A percentile compares a stretch with the other conserved stretches of the same genome.
These are phyloP conservation scores for Epichloe sibirici DNA, from an alignment of 2,329 filamentous ascomycete genomes.

Conservation along the genomic window DNA sequence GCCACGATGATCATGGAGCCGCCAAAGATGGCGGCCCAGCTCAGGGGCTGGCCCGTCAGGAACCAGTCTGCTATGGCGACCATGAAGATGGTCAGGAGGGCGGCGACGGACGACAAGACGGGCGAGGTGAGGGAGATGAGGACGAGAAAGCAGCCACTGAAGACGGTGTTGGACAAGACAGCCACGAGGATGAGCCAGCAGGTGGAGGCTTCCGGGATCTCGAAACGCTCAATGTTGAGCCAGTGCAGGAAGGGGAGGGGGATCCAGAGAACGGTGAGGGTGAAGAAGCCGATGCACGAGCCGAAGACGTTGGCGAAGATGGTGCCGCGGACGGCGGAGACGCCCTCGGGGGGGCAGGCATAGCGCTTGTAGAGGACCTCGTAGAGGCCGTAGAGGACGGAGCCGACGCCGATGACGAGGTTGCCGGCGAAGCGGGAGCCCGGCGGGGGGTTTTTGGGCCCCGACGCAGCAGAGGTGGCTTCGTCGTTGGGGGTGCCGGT, in stretches of 20 bases:
- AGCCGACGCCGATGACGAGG: constrained; percentile 80
- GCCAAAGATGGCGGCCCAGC: constrained; percentile 64
- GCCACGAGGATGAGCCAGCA: constrained; percentile 71
- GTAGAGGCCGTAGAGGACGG: constrained; percentile 89
- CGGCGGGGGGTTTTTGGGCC: constrained; percentile 20
- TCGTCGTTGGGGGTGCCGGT: constrained; percentile 29
- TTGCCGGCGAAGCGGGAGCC: constrained; percentile 71
- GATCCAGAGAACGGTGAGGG: constrained; percentile 78
- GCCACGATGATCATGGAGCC: constrained; percentile 78
- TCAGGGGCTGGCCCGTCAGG: constrained; percentile 65
- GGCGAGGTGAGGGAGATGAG: constrained; percentile 88
- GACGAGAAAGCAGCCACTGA: constrained; percentile 85
- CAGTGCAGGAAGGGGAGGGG: constrained; percentile 76
- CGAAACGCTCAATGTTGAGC: constrained; percentile 69
- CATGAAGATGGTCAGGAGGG: constrained; percentile 90
- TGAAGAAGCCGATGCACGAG: constrained; percentile 76
- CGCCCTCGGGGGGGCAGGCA: constrained; percentile 91
- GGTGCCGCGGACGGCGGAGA: constrained; percentile 74
- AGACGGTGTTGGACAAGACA: constrained; percentile 77
- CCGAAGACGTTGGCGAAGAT: constrained; percentile 93
- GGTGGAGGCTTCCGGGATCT: constrained; percentile 64
- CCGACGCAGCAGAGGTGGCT: constrained; percentile 19
- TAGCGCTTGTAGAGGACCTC: constrained; percentile 92
- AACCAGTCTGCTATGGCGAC: constrained; percentile 88
- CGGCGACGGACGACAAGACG: constrained; percentile 83